Evolutionary conservation across 2,329 filamentous ascomycete genomes (phyloP).

Genomic region (Monilinia fructicola): DNA sequence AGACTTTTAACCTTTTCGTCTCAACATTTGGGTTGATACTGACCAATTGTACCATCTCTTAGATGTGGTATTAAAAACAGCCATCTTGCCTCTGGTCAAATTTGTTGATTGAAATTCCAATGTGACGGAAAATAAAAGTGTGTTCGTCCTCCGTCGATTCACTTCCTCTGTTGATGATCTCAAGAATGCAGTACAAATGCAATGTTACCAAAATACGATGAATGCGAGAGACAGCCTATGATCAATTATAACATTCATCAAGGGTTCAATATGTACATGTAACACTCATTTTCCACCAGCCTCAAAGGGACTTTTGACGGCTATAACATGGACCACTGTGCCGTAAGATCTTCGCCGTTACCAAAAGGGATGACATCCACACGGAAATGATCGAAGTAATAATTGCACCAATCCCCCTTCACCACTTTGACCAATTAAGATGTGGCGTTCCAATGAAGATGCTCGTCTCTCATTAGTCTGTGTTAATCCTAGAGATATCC

Average conservation of each 20-base stretch:
- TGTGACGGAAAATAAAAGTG: not conserved
- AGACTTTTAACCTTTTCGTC: not conserved
- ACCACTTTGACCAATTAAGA: not conserved
- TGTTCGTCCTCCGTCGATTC: not conserved
- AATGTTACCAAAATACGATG: not conserved
- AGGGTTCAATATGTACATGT: constrained; percentile 7
- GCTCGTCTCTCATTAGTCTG: not conserved
- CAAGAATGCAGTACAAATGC: not conserved
- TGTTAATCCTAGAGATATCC: constrained; percentile 4
- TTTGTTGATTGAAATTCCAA: not conserved
- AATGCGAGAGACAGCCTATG: not conserved
- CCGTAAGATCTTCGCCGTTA: not conserved
- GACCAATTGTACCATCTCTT: constrained; percentile 25
- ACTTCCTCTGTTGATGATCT: not conserved
- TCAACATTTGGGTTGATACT: not conserved
- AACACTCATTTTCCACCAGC: not conserved
- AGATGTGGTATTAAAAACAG: constrained; percentile 9
- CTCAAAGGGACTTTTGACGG: not conserved
- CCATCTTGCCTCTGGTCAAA: constrained; percentile 1
- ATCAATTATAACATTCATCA: not conserved
- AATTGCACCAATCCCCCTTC: constrained; percentile 19
- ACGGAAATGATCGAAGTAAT: constrained; percentile 18
- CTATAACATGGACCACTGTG: constrained; percentile 8
- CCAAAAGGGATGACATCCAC: constrained; percentile 1
- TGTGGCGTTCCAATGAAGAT: constrained; percentile 10